Percentiles rank a stretch among this genome's conserved stretches.
phyloP scores from a whole-genome alignment of 495 filamentous ascomycete genomes.

The Penicillium longicatenatum region DNA sequence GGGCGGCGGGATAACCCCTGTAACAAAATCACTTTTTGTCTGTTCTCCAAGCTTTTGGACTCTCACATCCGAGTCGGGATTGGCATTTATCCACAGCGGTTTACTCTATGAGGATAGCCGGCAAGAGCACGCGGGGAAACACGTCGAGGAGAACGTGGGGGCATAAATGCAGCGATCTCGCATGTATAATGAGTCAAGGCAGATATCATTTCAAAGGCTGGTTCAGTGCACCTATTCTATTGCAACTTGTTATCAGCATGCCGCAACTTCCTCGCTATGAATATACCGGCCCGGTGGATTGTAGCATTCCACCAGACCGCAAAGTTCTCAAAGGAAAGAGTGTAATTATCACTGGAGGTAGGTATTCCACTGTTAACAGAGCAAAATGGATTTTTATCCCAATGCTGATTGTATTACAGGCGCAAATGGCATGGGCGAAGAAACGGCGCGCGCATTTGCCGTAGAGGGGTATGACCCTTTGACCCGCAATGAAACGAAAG shows the following conservation, averaged over 20 bases:
- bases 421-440: constrained; percentile 47
- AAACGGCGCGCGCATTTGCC: constrained; percentile 34
- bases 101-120: constrained; percentile 13
- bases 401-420: constrained; percentile 17
- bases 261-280: constrained; percentile 23
- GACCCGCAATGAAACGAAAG: not conserved
- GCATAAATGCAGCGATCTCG: not conserved
- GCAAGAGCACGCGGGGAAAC: constrained; percentile 4
- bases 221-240: not conserved
- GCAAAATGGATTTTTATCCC: no score
- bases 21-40: not conserved
- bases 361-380: not conserved
- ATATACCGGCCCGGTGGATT: constrained; percentile 28
- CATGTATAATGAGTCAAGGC: not conserved
- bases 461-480: constrained; percentile 20
- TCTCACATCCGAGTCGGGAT: not conserved
- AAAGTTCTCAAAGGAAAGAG: constrained; percentile 28
- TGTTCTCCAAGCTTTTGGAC: not conserved
- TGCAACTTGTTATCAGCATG: constrained; percentile 10
- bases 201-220: no score
- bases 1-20: not conserved
- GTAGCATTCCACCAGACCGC: constrained; percentile 21
- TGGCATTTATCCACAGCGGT: constrained; percentile 2
- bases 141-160: constrained; percentile 1
- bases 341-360: constrained; percentile 28